phyloP scores from a whole-genome alignment of 139 green algal species.

The Closterium sp. region DNA sequence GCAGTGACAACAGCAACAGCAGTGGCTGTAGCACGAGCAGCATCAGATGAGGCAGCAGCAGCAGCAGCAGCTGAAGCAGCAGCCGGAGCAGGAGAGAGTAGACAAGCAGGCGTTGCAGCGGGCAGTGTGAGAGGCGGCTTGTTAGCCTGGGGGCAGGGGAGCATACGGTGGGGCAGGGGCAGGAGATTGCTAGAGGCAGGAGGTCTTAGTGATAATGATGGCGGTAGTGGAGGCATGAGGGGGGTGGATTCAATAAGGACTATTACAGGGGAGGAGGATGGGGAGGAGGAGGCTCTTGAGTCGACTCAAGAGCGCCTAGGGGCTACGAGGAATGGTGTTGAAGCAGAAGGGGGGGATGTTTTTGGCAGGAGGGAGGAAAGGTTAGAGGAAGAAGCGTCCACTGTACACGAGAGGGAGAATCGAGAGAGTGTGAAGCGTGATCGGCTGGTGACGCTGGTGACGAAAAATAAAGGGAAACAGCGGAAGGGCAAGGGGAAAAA shows the following conservation, averaged over 20 bases:
- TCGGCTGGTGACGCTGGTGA: neutral
- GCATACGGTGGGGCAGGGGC: neutral
- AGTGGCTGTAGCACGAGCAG: neutral
- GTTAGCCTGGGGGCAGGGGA: neutral
- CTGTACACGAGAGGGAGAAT: no score
- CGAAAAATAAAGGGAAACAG: no score
- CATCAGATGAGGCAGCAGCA: neutral
- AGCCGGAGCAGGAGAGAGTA: neutral
- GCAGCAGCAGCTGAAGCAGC: neutral
- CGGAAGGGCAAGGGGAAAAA: neutral
- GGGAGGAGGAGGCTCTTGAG: no score
- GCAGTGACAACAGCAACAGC: neutral
- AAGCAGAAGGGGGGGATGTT: neutral
- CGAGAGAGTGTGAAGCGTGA: neutral
- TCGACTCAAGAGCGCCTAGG: no score
- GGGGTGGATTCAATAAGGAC: no score
- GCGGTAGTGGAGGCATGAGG: no score
- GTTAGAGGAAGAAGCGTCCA: neutral
- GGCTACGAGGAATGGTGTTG: no score
- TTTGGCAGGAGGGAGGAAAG: neutral
- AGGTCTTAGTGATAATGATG: no score
- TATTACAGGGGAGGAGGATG: neutral
- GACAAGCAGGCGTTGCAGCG: neutral
- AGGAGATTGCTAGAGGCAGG: neutral
- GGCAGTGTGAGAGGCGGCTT: neutral